Percentiles rank a stretch among this genome's conserved stretches.
phyloP scores from a whole-genome alignment of 805 yeast species.

The Tetrapisispora pingtungensis region DNA sequence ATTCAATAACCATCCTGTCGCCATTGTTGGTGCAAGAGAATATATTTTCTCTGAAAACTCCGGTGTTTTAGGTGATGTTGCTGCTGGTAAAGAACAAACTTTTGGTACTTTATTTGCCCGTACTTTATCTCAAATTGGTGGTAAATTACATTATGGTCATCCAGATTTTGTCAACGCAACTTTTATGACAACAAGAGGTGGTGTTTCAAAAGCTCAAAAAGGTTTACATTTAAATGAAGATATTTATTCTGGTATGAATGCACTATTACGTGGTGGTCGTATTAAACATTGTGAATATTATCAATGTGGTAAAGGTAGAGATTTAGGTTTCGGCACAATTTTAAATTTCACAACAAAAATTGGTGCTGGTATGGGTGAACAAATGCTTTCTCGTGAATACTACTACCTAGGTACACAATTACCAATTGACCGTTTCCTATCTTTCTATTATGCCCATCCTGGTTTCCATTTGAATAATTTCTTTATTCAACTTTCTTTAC shows the following conservation, averaged over 20 bases:
- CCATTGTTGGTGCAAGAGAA: constrained; percentile 91
- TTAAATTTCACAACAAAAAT: constrained; percentile 89
- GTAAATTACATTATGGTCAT: constrained; percentile 91
- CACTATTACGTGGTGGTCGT: constrained; percentile 80
- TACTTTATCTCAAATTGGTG: constrained; percentile 87
- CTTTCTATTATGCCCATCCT: constrained; percentile 92
- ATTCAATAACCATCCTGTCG: constrained; percentile 74
- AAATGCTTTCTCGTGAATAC: constrained; percentile 82
- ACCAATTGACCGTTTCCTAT: constrained; percentile 79
- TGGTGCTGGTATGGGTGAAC: constrained; percentile 99
- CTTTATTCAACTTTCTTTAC: constrained; percentile 76
- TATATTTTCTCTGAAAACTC: constrained; percentile 87
- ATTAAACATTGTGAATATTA: constrained; percentile 91
- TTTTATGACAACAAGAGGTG: constrained; percentile 92
- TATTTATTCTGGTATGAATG: constrained; percentile 92
- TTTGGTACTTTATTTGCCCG: constrained; percentile 93
- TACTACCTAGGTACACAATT: constrained; percentile 81
- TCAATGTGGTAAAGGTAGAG: constrained; percentile 96
- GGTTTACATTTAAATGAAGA: constrained; percentile 92
- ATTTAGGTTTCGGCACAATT: constrained; percentile 85
- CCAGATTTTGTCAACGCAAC: constrained; percentile 89
- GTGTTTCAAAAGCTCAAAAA: constrained; percentile 89
- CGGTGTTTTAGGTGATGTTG: constrained; percentile 90
- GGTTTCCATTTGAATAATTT: constrained; percentile 90
- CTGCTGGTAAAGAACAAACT: constrained; percentile 96